Percentiles rank a stretch among this genome's conserved stretches.
Conservation (phyloP, 108 stramenopile genomes). For the Aurantiochytrium sp. region DNA sequence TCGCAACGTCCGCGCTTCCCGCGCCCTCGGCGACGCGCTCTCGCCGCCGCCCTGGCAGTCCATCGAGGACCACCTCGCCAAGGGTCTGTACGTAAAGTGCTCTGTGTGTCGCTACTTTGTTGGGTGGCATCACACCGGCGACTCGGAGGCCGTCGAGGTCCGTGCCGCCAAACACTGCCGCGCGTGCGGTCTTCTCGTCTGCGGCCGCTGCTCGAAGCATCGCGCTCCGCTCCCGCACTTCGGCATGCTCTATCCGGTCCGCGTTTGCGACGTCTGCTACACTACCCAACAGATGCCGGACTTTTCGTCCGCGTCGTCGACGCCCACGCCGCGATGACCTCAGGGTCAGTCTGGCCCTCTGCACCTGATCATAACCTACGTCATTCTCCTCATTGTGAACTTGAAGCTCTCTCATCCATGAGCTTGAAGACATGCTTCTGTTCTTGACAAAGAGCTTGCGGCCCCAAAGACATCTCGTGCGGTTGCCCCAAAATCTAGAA, state of each 20-base stretch:
- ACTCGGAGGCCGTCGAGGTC: not conserved
- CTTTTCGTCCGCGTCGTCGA: too few species aligned
- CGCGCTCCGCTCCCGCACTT: conserved; percentile 74
- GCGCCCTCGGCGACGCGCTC: not conserved
- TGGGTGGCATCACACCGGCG: conserved; percentile 12
- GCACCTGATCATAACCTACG: too few species aligned
- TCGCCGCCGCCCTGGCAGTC: not conserved
- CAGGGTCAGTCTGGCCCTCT: too few species aligned
- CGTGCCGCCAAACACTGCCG: conserved; percentile 89
- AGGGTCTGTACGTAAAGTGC: conserved; percentile 3
- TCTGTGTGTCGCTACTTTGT: conserved; percentile 13
- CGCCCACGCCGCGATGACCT: too few species aligned
- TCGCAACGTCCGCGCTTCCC: not conserved
- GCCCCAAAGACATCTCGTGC: too few species aligned
- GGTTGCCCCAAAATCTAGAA: too few species aligned
- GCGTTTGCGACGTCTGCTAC: conserved; percentile 92
- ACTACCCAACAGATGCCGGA: not conserved
- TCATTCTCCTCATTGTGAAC: too few species aligned
- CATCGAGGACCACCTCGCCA: not conserved
- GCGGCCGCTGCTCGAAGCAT: conserved; percentile 83
- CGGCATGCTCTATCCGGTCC: conserved; percentile 70
- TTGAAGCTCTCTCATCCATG: not conserved
- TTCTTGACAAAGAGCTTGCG: too few species aligned
- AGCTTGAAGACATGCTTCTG: not conserved
- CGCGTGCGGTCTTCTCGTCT: conserved; percentile 84